These are phyloP conservation scores for Peronospora belbahrii DNA, from an alignment of 352 stramenopile genomes.

Conservation along the genomic window DNA sequence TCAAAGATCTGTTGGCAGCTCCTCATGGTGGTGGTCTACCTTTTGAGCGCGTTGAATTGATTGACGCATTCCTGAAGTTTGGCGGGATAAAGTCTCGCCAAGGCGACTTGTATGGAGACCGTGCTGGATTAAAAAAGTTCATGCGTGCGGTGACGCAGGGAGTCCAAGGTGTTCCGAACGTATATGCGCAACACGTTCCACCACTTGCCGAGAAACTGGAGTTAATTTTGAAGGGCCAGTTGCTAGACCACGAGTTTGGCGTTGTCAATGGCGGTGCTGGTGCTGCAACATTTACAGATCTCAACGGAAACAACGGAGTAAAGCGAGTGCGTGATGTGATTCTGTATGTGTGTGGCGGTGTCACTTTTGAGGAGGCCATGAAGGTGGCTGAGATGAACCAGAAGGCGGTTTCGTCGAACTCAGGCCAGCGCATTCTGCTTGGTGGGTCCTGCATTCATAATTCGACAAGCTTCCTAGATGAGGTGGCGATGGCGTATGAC, in stretches of 20 bases:
- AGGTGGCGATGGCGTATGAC: slow-evolving; percentile 74
- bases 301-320: slow-evolving; percentile 90
- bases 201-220: slow-evolving; percentile 92
- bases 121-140: slow-evolving; percentile 75
- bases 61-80: slow-evolving; percentile 69
- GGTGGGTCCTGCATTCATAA: slow-evolving; percentile 96
- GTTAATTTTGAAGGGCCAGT: slow-evolving; percentile 65
- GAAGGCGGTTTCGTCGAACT: slow-evolving; percentile 47
- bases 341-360: slow-evolving; percentile 97
- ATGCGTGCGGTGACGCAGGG: slow-evolving; percentile 91
- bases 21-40: slow-evolving; percentile 31
- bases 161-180: slow-evolving; percentile 94
- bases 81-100: slow-evolving; percentile 50
- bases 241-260: slow-evolving; percentile 81
- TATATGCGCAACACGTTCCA: slow-evolving; percentile 98
- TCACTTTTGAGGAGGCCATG: slow-evolving; percentile 98
- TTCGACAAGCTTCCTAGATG: slow-evolving; percentile 94
- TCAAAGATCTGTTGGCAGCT: slow-evolving; percentile 60
- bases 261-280: slow-evolving; percentile 90
- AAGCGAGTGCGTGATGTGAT: slow-evolving; percentile 95
- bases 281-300: slow-evolving; percentile 16
- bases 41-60: slow-evolving; percentile 41
- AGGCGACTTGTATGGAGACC: slow-evolving; percentile 78
- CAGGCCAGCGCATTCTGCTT: slow-evolving; percentile 88
- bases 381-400: slow-evolving; percentile 96